A percentile compares a stretch with the other conserved stretches of the same genome.
Evolutionary conservation across 495 filamentous ascomycete species (phyloP).

Genomic region (Neurospora sp.): DNA sequence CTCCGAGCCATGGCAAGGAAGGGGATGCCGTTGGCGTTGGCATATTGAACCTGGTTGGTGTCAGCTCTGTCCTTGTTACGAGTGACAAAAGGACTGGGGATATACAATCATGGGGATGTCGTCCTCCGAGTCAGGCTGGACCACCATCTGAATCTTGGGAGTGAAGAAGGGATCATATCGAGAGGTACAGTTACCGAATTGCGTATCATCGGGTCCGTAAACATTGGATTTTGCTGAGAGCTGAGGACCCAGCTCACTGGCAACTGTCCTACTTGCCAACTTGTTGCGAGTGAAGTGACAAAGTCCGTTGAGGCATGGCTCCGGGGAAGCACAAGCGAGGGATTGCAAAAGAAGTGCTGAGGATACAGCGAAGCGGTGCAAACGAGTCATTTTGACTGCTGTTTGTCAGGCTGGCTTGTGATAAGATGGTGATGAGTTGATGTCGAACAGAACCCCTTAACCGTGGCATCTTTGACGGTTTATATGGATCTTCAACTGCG

Average conservation of each 20-base stretch:
- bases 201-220: slow-evolving; percentile 17
- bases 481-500: not conserved
- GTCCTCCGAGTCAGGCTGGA: slow-evolving; percentile 38
- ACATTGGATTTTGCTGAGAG: not conserved
- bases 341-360: not conserved
- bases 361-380: not conserved
- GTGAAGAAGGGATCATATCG: slow-evolving; percentile 32
- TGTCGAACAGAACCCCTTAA: not conserved
- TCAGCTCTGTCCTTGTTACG: not conserved
- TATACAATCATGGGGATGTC: slow-evolving; percentile 43
- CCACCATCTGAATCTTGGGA: slow-evolving; percentile 37
- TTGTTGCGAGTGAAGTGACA: not conserved
- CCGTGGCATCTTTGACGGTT: not conserved
- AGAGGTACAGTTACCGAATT: slow-evolving; percentile 29
- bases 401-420: not conserved
- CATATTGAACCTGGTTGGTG: slow-evolving; percentile 31
- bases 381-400: not conserved
- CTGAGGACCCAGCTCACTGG: not conserved
- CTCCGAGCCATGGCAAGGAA: slow-evolving; percentile 40
- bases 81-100: not conserved
- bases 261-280: not conserved
- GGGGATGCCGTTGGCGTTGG: slow-evolving; percentile 33
- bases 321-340: not conserved
- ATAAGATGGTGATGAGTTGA: not conserved
- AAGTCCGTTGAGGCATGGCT: not conserved